phyloP scores from a whole-genome alignment of 352 stramenopile genomes.

The Pythium rhizo-oryzae region DNA sequence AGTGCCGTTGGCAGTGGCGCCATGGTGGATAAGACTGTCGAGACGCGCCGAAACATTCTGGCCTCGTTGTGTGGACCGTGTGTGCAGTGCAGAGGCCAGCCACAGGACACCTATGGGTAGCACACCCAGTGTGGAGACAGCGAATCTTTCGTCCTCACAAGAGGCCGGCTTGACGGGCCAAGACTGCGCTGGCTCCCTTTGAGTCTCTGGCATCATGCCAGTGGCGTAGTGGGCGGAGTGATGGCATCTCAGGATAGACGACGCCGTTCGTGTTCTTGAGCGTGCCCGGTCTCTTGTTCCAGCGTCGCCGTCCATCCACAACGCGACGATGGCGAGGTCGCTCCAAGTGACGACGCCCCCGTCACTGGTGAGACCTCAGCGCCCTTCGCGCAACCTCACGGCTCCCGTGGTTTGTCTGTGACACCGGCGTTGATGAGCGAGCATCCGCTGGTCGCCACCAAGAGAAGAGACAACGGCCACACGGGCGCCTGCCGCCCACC shows the following conservation, averaged over 20 bases:
- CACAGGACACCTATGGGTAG: too few relatives aligned
- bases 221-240: background rate
- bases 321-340: constrained; percentile 15
- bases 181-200: constrained; percentile 3
- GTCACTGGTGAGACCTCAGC: constrained; percentile 21
- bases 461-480: background rate
- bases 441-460: background rate
- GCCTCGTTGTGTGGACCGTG: too few relatives aligned
- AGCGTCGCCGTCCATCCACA: background rate
- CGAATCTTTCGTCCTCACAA: too few relatives aligned
- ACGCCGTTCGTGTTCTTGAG: background rate
- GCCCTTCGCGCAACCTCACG: constrained; percentile 8
- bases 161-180: too few relatives aligned
- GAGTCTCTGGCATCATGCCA: too few relatives aligned
- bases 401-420: background rate
- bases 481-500: too few relatives aligned
- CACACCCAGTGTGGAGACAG: too few relatives aligned
- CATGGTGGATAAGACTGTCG: too few relatives aligned
- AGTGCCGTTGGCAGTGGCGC: too few relatives aligned
- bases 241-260: constrained; percentile 2
- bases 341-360: constrained; percentile 12
- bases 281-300: constrained; percentile 8
- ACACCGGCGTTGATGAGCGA: background rate
- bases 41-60: too few relatives aligned
- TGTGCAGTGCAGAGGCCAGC: too few relatives aligned